Percentiles rank a stretch among this genome's conserved stretches.
phyloP scores from a whole-genome alignment of 2,329 filamentous ascomycete species.

The Achaetomium macrosporum region DNA sequence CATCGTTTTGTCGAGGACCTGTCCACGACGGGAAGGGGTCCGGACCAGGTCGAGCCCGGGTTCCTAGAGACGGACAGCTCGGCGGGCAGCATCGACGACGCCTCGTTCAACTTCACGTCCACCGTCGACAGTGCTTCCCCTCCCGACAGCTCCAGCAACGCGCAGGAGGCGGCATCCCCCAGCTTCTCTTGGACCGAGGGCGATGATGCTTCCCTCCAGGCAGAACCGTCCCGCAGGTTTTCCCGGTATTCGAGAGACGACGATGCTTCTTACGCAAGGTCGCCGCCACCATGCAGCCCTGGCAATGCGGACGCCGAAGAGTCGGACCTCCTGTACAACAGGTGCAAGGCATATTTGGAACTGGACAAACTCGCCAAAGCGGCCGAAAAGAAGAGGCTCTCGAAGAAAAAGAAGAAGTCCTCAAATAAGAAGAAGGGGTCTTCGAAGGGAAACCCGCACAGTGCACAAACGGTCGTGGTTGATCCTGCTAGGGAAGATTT shows the following conservation, averaged over 20 bases:
- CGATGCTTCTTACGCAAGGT: too few species aligned
- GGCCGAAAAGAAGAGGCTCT: too few species aligned
- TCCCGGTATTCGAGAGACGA: too few species aligned
- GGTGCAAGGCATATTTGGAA: neutral
- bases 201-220: neutral
- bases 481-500: neutral
- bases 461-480: too few species aligned
- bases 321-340: neutral
- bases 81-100: neutral
- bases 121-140: neutral
- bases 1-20: neutral
- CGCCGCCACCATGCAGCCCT: too few species aligned
- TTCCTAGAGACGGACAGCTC: neutral
- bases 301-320: neutral
- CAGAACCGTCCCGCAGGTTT: too few species aligned
- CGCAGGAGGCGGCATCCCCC: neutral
- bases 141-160: neutral
- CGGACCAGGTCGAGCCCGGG: too few species aligned
- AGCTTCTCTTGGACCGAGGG: neutral
- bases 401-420: too few species aligned
- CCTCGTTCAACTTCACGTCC: neutral
- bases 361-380: too few species aligned
- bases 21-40: neutral
- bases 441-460: too few species aligned
- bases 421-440: too few species aligned